Evolutionary conservation across 139 green algal species (phyloP).

Genomic region (Chlamydomonas sp.): DNA sequence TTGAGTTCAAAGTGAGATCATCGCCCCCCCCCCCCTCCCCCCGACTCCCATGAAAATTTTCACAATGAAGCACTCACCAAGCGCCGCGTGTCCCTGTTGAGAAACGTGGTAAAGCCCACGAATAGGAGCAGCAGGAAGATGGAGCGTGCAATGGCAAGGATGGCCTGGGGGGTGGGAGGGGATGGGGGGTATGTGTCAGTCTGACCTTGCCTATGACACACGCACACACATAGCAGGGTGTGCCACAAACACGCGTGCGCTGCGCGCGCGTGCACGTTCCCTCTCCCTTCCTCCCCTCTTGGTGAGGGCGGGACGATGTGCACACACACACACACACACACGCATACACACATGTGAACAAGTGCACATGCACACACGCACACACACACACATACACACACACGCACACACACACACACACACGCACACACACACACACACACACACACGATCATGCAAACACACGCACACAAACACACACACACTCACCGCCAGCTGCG

Average conservation of each 20-base stretch:
- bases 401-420: conserved; percentile 5
- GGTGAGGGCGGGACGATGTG: neutral
- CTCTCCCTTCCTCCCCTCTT: too few relatives aligned
- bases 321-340: neutral
- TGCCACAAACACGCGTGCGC: too few relatives aligned
- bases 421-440: conserved; percentile 13
- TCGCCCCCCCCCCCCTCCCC: too few relatives aligned
- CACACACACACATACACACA: neutral
- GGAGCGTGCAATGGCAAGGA: conserved; percentile 76
- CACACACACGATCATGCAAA: too few relatives aligned
- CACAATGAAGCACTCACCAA: too few relatives aligned
- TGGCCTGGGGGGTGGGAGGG: conserved; percentile 33
- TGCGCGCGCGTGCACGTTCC: too few relatives aligned
- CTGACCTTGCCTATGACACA: neutral
- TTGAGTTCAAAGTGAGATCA: too few relatives aligned
- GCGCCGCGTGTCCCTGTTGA: conserved; percentile 70
- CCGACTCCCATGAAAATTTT: too few relatives aligned
- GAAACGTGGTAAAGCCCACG: conserved; percentile 59
- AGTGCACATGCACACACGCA: neutral
- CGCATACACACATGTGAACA: neutral
- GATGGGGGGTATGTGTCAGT: neutral
- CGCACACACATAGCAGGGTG: too few relatives aligned
- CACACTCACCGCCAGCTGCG: conserved; percentile 38
- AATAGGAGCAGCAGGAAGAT: conserved; percentile 83
- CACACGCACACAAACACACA: too few relatives aligned